Conservation (phyloP, 2,329 filamentous ascomycete genomes). For the Exophiala calicioides region DNA sequence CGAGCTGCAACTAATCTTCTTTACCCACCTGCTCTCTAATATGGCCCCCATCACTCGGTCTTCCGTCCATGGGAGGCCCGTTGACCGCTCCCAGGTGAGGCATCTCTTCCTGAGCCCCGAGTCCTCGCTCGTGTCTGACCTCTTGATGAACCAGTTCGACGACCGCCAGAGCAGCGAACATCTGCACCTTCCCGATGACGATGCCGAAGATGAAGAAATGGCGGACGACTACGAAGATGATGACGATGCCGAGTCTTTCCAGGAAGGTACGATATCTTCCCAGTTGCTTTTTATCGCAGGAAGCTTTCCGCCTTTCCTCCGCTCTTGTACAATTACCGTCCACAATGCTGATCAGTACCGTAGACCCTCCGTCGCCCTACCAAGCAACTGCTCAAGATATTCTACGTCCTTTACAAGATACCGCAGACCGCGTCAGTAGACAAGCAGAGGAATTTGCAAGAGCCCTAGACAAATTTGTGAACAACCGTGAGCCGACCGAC, state of each 20-base stretch:
- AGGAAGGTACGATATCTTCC: constrained; percentile 25
- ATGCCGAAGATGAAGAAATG: constrained; percentile 31
- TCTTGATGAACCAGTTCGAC: constrained; percentile 3
- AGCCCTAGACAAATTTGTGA: constrained; percentile 71
- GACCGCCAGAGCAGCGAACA: background rate
- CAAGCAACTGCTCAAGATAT: constrained; percentile 47
- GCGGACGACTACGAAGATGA: constrained; percentile 37
- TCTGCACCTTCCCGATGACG: constrained; percentile 16
- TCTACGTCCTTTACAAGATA: constrained; percentile 62
- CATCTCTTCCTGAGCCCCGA: background rate
- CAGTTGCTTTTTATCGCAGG: background rate
- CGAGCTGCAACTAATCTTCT: background rate
- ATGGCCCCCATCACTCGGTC: constrained; percentile 46
- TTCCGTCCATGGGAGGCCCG: constrained; percentile 29
- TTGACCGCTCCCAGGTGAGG: constrained; percentile 15
- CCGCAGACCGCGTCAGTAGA: constrained; percentile 69
- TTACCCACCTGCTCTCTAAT: constrained; percentile 3
- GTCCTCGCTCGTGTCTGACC: background rate
- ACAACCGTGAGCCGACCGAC: constrained; percentile 41
- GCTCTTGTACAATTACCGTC: constrained; percentile 15
- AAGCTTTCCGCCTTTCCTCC: background rate
- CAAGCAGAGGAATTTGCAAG: constrained; percentile 88
- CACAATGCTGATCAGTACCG: constrained; percentile 34
- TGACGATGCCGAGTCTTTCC: constrained; percentile 34
- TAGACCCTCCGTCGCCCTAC: constrained; percentile 18